Evolutionary conservation across 2,329 filamentous ascomycete genomes (phyloP).

Genomic region (Podosphaera aphanis): DNA sequence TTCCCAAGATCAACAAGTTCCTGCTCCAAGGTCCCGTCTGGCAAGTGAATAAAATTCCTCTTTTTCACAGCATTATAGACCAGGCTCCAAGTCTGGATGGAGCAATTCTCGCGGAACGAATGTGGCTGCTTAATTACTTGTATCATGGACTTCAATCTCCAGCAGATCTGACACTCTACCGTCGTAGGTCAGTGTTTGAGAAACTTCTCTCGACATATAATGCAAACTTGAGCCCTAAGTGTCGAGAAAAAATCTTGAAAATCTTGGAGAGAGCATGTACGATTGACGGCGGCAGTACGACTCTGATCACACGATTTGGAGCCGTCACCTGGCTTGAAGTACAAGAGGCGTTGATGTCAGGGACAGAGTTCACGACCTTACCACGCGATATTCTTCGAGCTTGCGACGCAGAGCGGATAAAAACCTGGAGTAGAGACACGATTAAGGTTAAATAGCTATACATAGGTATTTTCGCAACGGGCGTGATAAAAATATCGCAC

Average conservation of each 20-base stretch:
- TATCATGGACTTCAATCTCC: constrained; percentile 39
- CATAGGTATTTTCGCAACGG: not conserved
- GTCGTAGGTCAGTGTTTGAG: constrained; percentile 45
- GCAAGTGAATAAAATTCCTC: constrained; percentile 47
- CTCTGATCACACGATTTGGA: constrained; percentile 56
- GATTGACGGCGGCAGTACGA: constrained; percentile 51
- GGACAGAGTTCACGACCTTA: constrained; percentile 28
- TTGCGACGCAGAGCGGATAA: constrained; percentile 41
- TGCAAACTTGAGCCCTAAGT: constrained; percentile 31
- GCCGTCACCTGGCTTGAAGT: constrained; percentile 52
- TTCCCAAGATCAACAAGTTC: constrained; percentile 67
- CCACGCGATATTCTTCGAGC: constrained; percentile 35
- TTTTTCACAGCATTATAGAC: constrained; percentile 38
- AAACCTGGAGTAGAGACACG: constrained; percentile 33
- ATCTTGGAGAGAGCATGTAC: constrained; percentile 44
- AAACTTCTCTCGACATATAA: constrained; percentile 45
- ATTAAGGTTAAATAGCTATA: constrained; percentile 4
- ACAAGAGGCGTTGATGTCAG: constrained; percentile 25
- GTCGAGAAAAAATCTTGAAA: constrained; percentile 32
- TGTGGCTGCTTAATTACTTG: constrained; percentile 52
- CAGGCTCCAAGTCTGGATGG: constrained; percentile 50
- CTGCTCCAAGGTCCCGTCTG: constrained; percentile 57
- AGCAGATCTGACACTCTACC: constrained; percentile 36
- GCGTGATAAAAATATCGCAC: not conserved
- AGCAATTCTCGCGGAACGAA: constrained; percentile 45